A percentile compares a stretch with the other conserved stretches of the same genome.
Evolutionary conservation across 192 early-diverging fungal species (phyloP).

Genomic region (Dissophora ornata): DNA sequence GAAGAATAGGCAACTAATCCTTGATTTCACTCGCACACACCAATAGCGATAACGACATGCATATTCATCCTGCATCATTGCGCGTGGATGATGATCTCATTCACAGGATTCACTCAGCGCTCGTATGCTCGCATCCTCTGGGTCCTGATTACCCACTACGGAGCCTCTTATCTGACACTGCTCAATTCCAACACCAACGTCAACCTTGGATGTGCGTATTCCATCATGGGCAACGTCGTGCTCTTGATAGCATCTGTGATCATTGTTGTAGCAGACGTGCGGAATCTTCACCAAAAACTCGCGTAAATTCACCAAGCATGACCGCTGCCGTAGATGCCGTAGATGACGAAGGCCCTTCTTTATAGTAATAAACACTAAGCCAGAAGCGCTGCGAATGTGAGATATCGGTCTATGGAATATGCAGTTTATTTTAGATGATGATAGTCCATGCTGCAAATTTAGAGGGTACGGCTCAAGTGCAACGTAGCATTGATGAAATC

Average conservation of each 20-base stretch:
- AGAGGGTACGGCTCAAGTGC: slow-evolving; percentile 8
- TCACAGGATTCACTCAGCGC: slow-evolving; percentile 69
- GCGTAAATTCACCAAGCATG: neutral
- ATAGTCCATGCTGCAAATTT: neutral
- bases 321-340: neutral
- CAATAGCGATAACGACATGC: slow-evolving; percentile 73
- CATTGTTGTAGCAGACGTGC: slow-evolving; percentile 29
- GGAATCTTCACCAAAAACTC: slow-evolving; percentile 28
- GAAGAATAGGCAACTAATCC: no score
- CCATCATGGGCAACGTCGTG: slow-evolving; percentile 22
- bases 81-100: slow-evolving; percentile 80
- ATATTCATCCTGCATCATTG: slow-evolving; percentile 78
- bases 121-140: slow-evolving; percentile 61
- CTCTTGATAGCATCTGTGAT: slow-evolving; percentile 36
- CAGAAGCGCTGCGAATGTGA: no score
- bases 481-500: slow-evolving; percentile 5
- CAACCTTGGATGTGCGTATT: slow-evolving; percentile 35
- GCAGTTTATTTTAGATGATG: neutral
- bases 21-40: no score
- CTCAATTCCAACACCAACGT: slow-evolving; percentile 35
- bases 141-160: slow-evolving; percentile 71
- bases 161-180: slow-evolving; percentile 68
- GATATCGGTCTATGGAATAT: no score
- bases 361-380: no score
- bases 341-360: no score